Percentiles rank a stretch among this genome's conserved stretches.
phyloP scores from a whole-genome alignment of 73 alveolate genomes.

The Blepharisma stoltei region DNA sequence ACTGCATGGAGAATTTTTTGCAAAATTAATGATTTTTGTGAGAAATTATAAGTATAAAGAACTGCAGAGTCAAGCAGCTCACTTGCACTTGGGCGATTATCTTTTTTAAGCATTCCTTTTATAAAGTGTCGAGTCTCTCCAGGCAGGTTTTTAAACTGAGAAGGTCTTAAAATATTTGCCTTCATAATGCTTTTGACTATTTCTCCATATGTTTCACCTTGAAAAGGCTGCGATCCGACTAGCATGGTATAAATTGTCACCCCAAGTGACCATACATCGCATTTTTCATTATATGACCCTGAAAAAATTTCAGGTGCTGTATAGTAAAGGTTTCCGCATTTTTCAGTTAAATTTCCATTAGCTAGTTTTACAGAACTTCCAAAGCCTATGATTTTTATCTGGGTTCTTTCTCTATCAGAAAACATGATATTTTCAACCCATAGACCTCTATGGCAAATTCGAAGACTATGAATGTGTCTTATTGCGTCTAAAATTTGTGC shows the following conservation, averaged over 20 bases:
- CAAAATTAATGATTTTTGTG: neutral
- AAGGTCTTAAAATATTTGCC: neutral
- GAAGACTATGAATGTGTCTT: neutral
- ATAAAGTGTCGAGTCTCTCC: neutral
- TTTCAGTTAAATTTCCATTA: neutral
- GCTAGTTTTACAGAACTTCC: neutral
- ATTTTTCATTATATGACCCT: neutral
- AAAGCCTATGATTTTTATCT: constrained; percentile 1
- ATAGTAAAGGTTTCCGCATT: neutral
- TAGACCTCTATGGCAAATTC: neutral
- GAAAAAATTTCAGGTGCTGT: constrained; percentile 1
- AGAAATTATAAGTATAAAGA: neutral
- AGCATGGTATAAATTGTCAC: neutral
- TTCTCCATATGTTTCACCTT: neutral
- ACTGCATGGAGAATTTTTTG: neutral
- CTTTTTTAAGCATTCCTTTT: neutral
- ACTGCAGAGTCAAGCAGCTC: neutral
- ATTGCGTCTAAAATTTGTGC: neutral
- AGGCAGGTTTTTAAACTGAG: neutral
- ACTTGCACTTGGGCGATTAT: neutral
- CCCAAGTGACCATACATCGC: constrained; percentile 19
- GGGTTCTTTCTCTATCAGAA: neutral
- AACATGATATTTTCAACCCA: constrained; percentile 7
- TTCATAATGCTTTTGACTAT: neutral
- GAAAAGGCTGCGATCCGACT: neutral